Evolutionary conservation across 2,329 filamentous ascomycete genomes (phyloP), one percentile per base, ranked within the genome.

Genomic region (Colletotrichum sp.): DNA sequence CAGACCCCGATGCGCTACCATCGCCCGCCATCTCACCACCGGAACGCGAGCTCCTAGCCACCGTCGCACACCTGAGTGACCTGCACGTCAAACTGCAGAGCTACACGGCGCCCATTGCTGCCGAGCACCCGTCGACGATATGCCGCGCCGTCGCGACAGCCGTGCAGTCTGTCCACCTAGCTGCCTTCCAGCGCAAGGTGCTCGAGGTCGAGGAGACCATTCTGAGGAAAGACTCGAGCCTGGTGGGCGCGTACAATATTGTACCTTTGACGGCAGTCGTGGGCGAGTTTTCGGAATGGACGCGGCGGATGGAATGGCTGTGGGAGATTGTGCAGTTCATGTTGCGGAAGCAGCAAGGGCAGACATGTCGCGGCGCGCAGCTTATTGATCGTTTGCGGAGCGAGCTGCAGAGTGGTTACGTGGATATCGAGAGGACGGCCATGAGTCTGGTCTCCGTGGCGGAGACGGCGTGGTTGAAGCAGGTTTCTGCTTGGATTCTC

Each of bases 171-270:
- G 88, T 91, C 34, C 95, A 98, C 79, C 90, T 99, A 6, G 91
- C 92, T 8, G 90, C 90, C 12, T 98, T 98, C 79, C 96, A 98
- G 83, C 90, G 90, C 60, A 96, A 95, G 82, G 93, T 98, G 7
- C 87, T 98, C 11, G 92, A 96, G 70, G 95, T 98, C 6, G 97
- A 99, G 85, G 91, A 90, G 73, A 90, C 90, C 15, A 94, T 99
- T 30, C 86, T 98, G 67, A 90, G 89, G 61, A 91, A 92, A 80
- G 95, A 98, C 86, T 90, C 96, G 3, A 91, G 88, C 8, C 91
- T 95, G 74, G 96, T 98, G 2, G 96, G 96, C 57, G 96, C 95
- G 1, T 98, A 98, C 83, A 94, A 96, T 77, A 98, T 98, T 77
- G 96, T 98, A 27, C 96, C 97, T 4, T 86, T 99, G 79, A 98